These are phyloP conservation scores for Boletellus emodensis DNA, from an alignment of 768 basidiomycete genomes.

Conservation along the genomic window DNA sequence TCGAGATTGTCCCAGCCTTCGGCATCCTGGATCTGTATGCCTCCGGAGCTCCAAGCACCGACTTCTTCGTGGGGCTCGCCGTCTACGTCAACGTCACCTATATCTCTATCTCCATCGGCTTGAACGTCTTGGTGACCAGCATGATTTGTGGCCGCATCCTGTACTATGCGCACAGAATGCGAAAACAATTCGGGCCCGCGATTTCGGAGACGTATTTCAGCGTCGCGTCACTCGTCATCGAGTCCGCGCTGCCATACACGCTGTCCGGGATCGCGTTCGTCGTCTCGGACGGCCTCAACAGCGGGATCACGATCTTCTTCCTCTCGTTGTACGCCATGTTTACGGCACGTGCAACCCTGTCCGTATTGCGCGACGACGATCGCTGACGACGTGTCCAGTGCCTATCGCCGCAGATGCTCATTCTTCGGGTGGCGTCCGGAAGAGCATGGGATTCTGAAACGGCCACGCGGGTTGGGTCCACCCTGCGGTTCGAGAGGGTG, in stretches of 20 bases:
- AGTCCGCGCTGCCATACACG: slow-evolving; percentile 16
- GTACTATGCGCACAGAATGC: slow-evolving; percentile 3
- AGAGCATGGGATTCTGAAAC: slow-evolving; percentile 6
- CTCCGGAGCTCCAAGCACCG: background rate
- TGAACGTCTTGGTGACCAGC: slow-evolving; percentile 8
- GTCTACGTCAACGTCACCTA: slow-evolving; percentile 11
- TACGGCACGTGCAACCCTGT: slow-evolving; percentile 3
- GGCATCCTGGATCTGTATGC: slow-evolving; percentile 7
- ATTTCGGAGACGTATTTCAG: slow-evolving; percentile 6
- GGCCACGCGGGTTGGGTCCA: background rate
- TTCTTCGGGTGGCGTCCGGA: slow-evolving; percentile 10
- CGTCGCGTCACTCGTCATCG: slow-evolving; percentile 3
- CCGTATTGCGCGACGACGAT: no score
- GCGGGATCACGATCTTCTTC: slow-evolving; percentile 10
- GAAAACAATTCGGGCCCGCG: background rate
- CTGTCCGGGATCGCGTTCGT: slow-evolving; percentile 12
- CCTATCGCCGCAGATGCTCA: slow-evolving; percentile 14
- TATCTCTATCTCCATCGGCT: slow-evolving; percentile 5
- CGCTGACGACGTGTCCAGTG: slow-evolving; percentile 1
- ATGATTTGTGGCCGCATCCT: slow-evolving; percentile 14
- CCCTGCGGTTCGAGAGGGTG: background rate
- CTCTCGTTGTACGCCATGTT: slow-evolving; percentile 16
- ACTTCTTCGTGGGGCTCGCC: slow-evolving; percentile 11
- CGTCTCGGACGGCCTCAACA: slow-evolving; percentile 5
- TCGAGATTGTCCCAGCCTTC: background rate